Conservation (phyloP, 805 yeast genomes). For the Kazachstania taianensis region DNA sequence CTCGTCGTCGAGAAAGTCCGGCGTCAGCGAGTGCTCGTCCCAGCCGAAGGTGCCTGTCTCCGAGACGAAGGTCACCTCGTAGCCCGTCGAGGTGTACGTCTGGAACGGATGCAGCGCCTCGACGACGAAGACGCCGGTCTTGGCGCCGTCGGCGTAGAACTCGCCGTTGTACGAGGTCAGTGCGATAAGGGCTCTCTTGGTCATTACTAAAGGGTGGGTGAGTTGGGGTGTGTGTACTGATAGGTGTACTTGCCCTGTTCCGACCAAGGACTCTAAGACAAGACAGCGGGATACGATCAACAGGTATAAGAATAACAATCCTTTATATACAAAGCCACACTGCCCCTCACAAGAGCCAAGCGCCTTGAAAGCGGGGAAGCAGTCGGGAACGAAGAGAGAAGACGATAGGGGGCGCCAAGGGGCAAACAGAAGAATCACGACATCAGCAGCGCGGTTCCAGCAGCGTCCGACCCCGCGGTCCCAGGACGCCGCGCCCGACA, state of each 20-base stretch:
- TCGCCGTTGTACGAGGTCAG: conserved; percentile 34
- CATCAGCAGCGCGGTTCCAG: conserved; percentile 1
- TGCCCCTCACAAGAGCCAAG: too few relatives aligned
- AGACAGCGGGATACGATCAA: too few relatives aligned
- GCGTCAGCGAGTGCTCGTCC: conserved; percentile 44
- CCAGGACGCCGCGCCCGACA: conserved; percentile 40
- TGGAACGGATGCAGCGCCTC: conserved; percentile 55
- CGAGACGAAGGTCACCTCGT: conserved; percentile 45
- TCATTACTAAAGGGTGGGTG: too few relatives aligned
- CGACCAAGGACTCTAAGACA: too few relatives aligned
- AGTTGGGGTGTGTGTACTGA: too few relatives aligned
- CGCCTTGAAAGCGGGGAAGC: too few relatives aligned
- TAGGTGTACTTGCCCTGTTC: too few relatives aligned
- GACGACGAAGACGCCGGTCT: conserved; percentile 49
- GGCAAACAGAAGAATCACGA: too few relatives aligned
- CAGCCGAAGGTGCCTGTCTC: conserved; percentile 49
- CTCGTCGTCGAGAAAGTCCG: conserved; percentile 35
- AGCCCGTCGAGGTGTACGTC: conserved; percentile 38
- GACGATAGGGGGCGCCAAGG: too few relatives aligned
- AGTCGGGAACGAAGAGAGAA: too few relatives aligned
- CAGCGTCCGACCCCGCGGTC: conserved; percentile 47
- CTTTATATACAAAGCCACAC: too few relatives aligned
- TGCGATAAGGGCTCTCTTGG: conserved; percentile 34
- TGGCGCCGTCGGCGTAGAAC: conserved; percentile 48
- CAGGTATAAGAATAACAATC: too few relatives aligned